These are phyloP conservation scores for Hansenula anomala DNA, from an alignment of 1,139 yeast genomes.

Conservation along the genomic window DNA sequence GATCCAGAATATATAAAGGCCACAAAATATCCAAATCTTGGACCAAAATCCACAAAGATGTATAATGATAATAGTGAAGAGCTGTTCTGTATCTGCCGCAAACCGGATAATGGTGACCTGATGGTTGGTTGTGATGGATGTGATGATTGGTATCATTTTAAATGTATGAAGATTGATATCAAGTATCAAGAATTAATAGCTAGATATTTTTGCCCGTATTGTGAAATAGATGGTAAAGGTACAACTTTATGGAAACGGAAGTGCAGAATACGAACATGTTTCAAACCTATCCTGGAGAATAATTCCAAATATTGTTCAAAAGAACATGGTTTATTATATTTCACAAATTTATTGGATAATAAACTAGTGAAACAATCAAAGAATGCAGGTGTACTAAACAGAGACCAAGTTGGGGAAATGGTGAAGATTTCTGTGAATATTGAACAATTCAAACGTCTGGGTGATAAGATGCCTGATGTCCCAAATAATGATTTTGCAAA, in stretches of 20 bases:
- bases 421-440: conserved; percentile 26
- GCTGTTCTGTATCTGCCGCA: conserved; percentile 73
- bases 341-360: conserved; percentile 29
- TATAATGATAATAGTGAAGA: conserved; percentile 43
- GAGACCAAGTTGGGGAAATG: conserved; percentile 17
- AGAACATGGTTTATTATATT: conserved; percentile 64
- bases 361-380: conserved; percentile 19
- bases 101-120: conserved; percentile 72
- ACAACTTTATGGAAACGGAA: conserved; percentile 66
- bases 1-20: conserved; percentile 1
- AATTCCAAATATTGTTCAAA: conserved; percentile 69
- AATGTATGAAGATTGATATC: conserved; percentile 61
- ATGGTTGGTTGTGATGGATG: conserved; percentile 96
- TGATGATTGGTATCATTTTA: conserved; percentile 92
- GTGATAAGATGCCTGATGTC: conserved; percentile 30
- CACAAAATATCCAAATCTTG: conserved; percentile 8
- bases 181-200: conserved; percentile 53
- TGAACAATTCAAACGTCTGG: conserved; percentile 28
- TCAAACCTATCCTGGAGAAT: conserved; percentile 43
- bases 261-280: conserved; percentile 62
- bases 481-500: conserved; percentile 29
- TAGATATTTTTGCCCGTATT: conserved; percentile 70
- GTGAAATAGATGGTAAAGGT: conserved; percentile 50
- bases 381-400: conserved; percentile 11
- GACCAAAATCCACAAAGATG: conserved; percentile 12